phyloP scores from a whole-genome alignment of 306 rosid genomes.

The Mimosa bimucronata region DNA sequence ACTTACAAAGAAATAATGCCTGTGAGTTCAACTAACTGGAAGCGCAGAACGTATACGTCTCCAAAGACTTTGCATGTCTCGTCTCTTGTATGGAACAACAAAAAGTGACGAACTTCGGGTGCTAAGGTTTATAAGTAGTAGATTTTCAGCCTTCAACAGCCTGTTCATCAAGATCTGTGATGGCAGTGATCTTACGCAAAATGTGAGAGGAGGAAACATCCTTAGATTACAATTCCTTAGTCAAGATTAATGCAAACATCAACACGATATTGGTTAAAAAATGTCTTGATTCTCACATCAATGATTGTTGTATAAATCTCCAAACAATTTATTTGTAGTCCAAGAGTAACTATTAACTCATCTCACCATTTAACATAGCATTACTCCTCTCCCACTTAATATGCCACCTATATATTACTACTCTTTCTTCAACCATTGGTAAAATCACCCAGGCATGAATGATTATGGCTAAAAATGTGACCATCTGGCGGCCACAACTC shows the following conservation, averaged over 20 bases:
- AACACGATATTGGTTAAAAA: not conserved
- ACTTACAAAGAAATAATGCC: not conserved
- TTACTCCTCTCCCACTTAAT: not conserved
- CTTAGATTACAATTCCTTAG: not conserved
- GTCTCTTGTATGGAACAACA: not conserved
- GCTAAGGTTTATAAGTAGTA: not conserved
- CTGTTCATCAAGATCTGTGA: not conserved
- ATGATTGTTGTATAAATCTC: not conserved
- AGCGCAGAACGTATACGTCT: not conserved
- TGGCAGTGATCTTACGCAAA: not conserved
- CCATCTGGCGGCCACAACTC: not conserved
- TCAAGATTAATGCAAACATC: not conserved
- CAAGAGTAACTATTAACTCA: not conserved
- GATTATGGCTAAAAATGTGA: conserved; percentile 1
- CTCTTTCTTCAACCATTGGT: not conserved
- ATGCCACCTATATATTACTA: not conserved
- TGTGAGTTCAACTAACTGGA: not conserved
- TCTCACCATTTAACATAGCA: not conserved
- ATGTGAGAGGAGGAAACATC: not conserved
- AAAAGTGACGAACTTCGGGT: not conserved
- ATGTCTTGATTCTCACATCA: not conserved
- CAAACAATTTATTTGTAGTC: not conserved
- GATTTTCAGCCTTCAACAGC: not conserved
- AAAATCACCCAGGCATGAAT: not conserved
- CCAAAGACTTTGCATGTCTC: not conserved